These are phyloP conservation scores for Fragilaria crotonensis DNA, from an alignment of 108 stramenopile genomes.

Conservation along the genomic window DNA sequence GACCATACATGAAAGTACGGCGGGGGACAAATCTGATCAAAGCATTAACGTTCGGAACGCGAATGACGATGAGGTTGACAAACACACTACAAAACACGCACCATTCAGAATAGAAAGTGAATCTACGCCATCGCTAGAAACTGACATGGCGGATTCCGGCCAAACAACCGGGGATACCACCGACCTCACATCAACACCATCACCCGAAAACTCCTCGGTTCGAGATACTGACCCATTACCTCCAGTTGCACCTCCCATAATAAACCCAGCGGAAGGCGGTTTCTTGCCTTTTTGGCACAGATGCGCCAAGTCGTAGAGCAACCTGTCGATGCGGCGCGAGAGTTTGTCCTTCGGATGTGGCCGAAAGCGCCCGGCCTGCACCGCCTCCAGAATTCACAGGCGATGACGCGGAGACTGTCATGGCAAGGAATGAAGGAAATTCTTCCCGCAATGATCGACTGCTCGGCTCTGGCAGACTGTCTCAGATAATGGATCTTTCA, in stretches of 20 bases:
- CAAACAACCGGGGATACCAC: background rate
- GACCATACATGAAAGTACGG: background rate
- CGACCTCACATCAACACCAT: background rate
- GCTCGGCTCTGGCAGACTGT: too few species aligned
- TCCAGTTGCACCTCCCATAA: background rate
- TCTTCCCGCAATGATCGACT: background rate
- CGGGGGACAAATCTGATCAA: background rate
- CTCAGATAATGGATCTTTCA: too few species aligned
- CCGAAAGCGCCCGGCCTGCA: background rate
- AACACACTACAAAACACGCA: background rate
- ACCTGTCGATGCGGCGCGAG: background rate
- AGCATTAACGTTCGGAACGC: background rate
- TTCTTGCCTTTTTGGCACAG: background rate
- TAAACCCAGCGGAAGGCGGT: background rate
- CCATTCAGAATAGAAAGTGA: background rate
- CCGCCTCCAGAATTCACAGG: background rate
- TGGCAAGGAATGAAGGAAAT: background rate
- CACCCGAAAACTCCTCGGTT: background rate
- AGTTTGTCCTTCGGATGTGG: background rate
- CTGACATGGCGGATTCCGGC: background rate
- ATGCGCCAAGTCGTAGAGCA: background rate
- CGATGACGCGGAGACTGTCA: background rate
- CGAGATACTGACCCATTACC: background rate
- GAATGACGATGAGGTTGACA: background rate
- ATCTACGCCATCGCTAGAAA: background rate